Evolutionary conservation across 768 basidiomycete genomes (phyloP).

Genomic region (Phanerodontia chrysosporium): DNA sequence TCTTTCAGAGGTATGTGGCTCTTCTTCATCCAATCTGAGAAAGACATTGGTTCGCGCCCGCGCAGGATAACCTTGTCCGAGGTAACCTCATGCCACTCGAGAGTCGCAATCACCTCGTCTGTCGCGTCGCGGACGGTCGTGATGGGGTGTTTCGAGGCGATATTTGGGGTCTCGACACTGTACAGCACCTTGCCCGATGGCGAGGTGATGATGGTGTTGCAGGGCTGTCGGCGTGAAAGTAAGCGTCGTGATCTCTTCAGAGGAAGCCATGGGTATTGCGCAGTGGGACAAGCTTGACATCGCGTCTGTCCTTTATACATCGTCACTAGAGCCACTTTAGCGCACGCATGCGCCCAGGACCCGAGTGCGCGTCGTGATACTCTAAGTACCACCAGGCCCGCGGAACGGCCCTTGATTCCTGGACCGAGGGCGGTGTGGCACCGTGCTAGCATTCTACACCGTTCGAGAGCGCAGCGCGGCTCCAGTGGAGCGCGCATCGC

Average conservation of each 20-base stretch:
- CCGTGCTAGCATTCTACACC: too few relatives aligned
- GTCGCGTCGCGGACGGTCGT: constrained; percentile 30
- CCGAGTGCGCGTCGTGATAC: too few relatives aligned
- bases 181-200: constrained; percentile 31
- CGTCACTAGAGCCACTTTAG: too few relatives aligned
- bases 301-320: too few relatives aligned
- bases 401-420: too few relatives aligned
- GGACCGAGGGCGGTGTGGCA: too few relatives aligned
- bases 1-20: constrained; percentile 36
- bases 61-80: constrained; percentile 36
- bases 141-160: constrained; percentile 23
- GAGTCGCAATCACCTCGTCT: constrained; percentile 31
- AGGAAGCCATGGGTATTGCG: background rate
- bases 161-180: constrained; percentile 28
- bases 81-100: constrained; percentile 33
- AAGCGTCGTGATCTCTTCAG: background rate
- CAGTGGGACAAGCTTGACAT: too few relatives aligned
- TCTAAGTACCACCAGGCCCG: too few relatives aligned
- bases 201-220: constrained; percentile 34
- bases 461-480: too few relatives aligned
- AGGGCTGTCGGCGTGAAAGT: constrained; percentile 35
- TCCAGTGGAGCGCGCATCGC: too few relatives aligned
- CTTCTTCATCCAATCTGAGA: constrained; percentile 36
- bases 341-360: too few relatives aligned
- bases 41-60: constrained; percentile 24